These are phyloP conservation scores for Picea glauca DNA, from an alignment of 75 land plant species.

Conservation along the genomic window DNA sequence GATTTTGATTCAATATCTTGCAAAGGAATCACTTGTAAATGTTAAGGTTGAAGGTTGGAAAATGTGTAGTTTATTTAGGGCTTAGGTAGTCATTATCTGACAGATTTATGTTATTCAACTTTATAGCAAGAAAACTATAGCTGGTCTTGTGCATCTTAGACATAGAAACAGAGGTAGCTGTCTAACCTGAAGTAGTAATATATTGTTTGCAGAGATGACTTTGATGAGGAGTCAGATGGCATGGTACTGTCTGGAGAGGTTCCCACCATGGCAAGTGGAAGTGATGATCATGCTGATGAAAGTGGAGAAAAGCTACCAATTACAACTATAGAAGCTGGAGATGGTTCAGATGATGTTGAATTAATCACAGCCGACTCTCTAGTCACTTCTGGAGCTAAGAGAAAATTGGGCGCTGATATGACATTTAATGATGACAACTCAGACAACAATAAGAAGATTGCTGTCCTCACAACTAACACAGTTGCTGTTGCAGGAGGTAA, in stretches of 20 bases:
- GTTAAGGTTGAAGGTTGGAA: no score
- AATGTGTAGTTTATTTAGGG: no score
- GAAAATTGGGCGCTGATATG: constrained; percentile 29
- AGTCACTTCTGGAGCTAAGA: constrained; percentile 27
- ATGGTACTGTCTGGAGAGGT: constrained; percentile 73
- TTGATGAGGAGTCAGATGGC: constrained; percentile 76
- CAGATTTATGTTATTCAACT: no score
- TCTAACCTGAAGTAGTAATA: background rate
- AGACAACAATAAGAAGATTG: background rate
- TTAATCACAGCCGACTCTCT: constrained; percentile 1
- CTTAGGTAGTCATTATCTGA: no score
- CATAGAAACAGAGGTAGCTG: no score
- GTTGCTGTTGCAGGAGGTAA: background rate
- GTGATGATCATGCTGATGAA: constrained; percentile 18
- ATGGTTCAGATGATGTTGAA: constrained; percentile 34
- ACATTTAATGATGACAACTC: background rate
- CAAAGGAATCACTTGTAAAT: background rate
- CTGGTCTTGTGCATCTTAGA: no score
- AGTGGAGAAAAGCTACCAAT: constrained; percentile 16
- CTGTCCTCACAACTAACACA: background rate
- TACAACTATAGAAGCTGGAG: constrained; percentile 6
- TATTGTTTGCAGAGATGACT: constrained; percentile 55
- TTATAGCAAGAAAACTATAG: no score
- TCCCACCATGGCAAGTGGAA: constrained; percentile 21
- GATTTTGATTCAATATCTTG: no score